Evolutionary conservation across 2,329 filamentous ascomycete species (phyloP).

Genomic region (Talaromyces sp.): DNA sequence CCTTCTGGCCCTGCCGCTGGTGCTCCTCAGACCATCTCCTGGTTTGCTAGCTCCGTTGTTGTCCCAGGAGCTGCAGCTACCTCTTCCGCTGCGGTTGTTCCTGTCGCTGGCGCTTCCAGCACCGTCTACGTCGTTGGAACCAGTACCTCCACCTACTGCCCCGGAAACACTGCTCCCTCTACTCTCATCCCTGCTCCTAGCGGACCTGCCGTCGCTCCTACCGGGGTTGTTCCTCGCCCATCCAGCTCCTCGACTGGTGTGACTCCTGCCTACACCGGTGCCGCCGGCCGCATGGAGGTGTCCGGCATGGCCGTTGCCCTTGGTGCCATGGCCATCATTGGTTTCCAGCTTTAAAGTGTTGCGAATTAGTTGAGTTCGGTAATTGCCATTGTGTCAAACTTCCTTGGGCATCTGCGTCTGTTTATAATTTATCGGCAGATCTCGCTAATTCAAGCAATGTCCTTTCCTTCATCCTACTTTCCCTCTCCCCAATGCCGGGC

Average conservation of each 20-base stretch:
- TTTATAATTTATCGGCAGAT: neutral
- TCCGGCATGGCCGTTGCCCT: slow-evolving; percentile 27
- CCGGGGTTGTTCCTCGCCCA: slow-evolving; percentile 11
- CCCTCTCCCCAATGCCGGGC: neutral
- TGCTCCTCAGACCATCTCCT: neutral
- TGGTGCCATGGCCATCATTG: slow-evolving; percentile 25
- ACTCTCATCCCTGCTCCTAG: slow-evolving; percentile 7
- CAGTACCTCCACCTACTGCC: slow-evolving; percentile 21
- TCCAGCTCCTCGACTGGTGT: slow-evolving; percentile 13
- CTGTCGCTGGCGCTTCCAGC: slow-evolving; percentile 9
- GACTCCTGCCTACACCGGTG: slow-evolving; percentile 26
- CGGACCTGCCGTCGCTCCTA: slow-evolving; percentile 16
- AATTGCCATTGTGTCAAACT: slow-evolving; percentile 4
- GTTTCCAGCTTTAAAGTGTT: slow-evolving; percentile 28
- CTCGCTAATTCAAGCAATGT: slow-evolving; percentile 11
- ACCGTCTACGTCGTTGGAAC: slow-evolving; percentile 14
- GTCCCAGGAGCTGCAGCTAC: neutral
- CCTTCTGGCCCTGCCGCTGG: neutral
- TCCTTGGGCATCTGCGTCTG: neutral
- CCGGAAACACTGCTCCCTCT: slow-evolving; percentile 17
- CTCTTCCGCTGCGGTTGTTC: neutral
- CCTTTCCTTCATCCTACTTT: neutral
- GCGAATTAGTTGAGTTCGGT: neutral
- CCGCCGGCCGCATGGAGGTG: slow-evolving; percentile 26
- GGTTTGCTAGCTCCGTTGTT: slow-evolving; percentile 1